Conservation (phyloP, 2,329 filamentous ascomycete species). For the Beauveria sp. region DNA sequence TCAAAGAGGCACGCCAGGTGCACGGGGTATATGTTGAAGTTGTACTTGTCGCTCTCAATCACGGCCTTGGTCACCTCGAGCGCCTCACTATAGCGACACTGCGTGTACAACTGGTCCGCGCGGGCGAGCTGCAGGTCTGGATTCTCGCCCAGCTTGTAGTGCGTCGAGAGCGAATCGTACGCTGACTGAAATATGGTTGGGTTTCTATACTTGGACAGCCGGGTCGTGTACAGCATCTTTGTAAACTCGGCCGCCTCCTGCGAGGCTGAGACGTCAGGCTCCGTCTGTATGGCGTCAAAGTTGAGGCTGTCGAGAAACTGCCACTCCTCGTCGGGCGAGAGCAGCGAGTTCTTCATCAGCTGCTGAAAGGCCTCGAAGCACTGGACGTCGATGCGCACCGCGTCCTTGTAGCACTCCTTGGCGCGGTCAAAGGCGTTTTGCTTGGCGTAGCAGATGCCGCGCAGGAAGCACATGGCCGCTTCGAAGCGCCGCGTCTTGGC, state of each 20-base stretch:
- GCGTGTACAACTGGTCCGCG: constrained; percentile 86
- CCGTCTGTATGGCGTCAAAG: constrained; percentile 72
- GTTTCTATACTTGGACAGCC: constrained; percentile 90
- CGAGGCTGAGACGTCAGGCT: constrained; percentile 56
- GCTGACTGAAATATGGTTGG: constrained; percentile 75
- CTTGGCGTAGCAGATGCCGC: constrained; percentile 90
- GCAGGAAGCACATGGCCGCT: constrained; percentile 92
- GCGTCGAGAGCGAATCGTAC: constrained; percentile 83
- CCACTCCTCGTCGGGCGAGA: constrained; percentile 85
- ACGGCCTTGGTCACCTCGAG: constrained; percentile 77
- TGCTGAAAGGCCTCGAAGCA: constrained; percentile 98
- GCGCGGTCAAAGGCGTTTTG: constrained; percentile 95
- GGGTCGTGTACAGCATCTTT: constrained; percentile 91
- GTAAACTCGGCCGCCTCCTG: constrained; percentile 92
- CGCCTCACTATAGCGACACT: constrained; percentile 87
- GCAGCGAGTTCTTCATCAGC: constrained; percentile 90
- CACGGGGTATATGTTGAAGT: constrained; percentile 80
- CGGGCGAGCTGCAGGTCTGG: constrained; percentile 84
- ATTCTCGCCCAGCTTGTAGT: constrained; percentile 82
- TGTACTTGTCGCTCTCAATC: constrained; percentile 76
- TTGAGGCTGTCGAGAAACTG: constrained; percentile 80
- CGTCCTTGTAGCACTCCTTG: constrained; percentile 97
- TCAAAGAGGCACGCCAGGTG: constrained; percentile 89
- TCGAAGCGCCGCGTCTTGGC: constrained; percentile 75
- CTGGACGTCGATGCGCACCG: constrained; percentile 91